phyloP scores from a whole-genome alignment of 192 early-diverging fungal genomes.

The Dissophora globulifera region DNA sequence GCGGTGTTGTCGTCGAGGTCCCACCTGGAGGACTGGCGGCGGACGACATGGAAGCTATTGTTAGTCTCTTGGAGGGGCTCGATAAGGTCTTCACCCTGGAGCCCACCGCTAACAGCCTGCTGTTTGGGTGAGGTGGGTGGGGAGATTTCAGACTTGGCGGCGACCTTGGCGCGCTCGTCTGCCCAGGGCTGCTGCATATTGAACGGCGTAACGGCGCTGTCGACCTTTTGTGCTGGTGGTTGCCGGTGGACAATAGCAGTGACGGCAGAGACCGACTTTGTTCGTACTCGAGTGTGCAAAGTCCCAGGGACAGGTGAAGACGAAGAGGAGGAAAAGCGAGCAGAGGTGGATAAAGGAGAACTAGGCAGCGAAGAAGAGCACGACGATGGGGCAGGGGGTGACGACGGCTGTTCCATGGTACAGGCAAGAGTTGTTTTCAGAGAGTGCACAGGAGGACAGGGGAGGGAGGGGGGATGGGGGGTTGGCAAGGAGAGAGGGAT shows the following conservation, averaged over 20 bases:
- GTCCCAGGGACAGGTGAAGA: too few relatives aligned
- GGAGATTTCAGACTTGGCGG: constrained; percentile 39
- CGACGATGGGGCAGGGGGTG: constrained; percentile 7
- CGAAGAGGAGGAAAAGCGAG: background rate
- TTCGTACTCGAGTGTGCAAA: too few relatives aligned
- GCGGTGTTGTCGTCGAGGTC: background rate
- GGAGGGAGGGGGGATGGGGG: background rate
- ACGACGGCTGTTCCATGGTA: background rate
- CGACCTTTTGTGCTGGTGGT: background rate
- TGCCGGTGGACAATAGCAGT: constrained; percentile 23
- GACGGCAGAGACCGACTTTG: constrained; percentile 22
- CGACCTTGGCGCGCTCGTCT: constrained; percentile 38
- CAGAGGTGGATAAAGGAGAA: background rate
- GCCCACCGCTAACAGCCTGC: constrained; percentile 14
- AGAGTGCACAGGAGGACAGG: background rate
- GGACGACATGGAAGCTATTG: background rate
- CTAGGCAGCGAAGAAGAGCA: background rate
- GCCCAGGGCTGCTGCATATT: constrained; percentile 46
- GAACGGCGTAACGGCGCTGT: constrained; percentile 14
- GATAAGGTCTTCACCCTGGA: constrained; percentile 19
- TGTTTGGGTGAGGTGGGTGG: constrained; percentile 51
- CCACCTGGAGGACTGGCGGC: background rate
- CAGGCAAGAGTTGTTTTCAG: constrained; percentile 2
- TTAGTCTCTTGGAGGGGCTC: constrained; percentile 36
- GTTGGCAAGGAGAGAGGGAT: constrained; percentile 1